phyloP scores from a whole-genome alignment of 441 rosid genomes.

The Pelargonium citronellum region DNA sequence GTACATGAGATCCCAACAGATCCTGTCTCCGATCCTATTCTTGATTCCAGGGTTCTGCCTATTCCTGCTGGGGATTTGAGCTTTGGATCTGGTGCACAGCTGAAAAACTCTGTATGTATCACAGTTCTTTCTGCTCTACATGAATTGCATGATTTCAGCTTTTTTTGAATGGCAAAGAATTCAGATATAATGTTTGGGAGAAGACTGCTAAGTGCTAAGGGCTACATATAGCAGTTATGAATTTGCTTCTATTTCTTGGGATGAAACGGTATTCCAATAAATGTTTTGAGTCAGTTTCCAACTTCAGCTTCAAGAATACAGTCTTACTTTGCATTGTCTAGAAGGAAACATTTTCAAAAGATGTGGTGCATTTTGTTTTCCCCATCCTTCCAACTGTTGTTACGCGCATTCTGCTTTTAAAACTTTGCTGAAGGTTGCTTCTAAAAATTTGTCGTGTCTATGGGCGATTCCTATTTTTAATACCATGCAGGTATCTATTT shows the following conservation, averaged over 20 bases:
- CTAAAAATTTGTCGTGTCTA: no score
- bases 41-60: slow-evolving; percentile 75
- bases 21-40: slow-evolving; percentile 94
- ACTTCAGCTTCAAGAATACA: background rate
- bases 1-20: slow-evolving; percentile 85
- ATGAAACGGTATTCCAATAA: background rate
- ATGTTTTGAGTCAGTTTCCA: background rate
- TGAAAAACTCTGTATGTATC: slow-evolving; percentile 73
- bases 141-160: slow-evolving; percentile 5
- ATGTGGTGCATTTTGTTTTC: no score
- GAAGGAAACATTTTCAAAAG: no score
- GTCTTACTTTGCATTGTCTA: no score
- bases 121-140: slow-evolving; percentile 5
- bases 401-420: no score
- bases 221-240: background rate
- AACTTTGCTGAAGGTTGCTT: no score
- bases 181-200: background rate
- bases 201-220: background rate
- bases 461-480: no score
- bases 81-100: slow-evolving; percentile 92
- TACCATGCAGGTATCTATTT: no score
- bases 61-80: slow-evolving; percentile 73
- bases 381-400: no score
- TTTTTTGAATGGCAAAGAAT: slow-evolving; percentile 1
- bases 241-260: no score